These are phyloP conservation scores for Pueraria montana DNA, from an alignment of 306 rosid genomes.

Conservation along the genomic window DNA sequence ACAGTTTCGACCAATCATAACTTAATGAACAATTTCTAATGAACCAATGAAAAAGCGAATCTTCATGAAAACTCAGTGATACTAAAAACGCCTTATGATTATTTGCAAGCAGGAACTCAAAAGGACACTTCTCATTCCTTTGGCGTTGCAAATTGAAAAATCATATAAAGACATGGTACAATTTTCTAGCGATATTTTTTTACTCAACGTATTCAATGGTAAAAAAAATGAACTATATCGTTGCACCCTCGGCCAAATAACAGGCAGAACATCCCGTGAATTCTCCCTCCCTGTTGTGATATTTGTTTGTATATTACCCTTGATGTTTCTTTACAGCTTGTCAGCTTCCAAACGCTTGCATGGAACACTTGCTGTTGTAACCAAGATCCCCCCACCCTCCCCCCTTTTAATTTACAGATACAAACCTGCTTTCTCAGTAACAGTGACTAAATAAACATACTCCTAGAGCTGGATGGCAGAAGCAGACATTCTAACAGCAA, in stretches of 20 bases:
- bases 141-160: constrained; percentile 36
- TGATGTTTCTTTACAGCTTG: constrained; percentile 58
- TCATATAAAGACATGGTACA: constrained; percentile 44
- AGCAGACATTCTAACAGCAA: constrained; percentile 43
- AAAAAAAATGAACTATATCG: constrained; percentile 35
- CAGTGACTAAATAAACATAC: constrained; percentile 35
- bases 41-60: not conserved
- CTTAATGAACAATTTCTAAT: constrained; percentile 16
- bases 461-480: constrained; percentile 53
- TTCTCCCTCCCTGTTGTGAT: constrained; percentile 31
- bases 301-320: constrained; percentile 36
- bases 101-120: constrained; percentile 22
- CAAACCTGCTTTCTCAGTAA: constrained; percentile 50
- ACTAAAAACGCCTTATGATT: not conserved
- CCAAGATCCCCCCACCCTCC: not conserved
- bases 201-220: constrained; percentile 36
- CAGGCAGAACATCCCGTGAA: constrained; percentile 18
- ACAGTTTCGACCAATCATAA: not conserved
- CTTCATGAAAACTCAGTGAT: not conserved
- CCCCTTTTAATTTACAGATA: constrained; percentile 46
- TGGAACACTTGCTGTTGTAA: constrained; percentile 34
- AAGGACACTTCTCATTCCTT: constrained; percentile 39
- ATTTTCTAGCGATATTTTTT: constrained; percentile 4
- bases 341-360: constrained; percentile 44
- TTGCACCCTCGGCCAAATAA: constrained; percentile 39